These are phyloP conservation scores for Spinacia oleracea DNA, from an alignment of 179 eudicot genomes.

Conservation along the genomic window DNA sequence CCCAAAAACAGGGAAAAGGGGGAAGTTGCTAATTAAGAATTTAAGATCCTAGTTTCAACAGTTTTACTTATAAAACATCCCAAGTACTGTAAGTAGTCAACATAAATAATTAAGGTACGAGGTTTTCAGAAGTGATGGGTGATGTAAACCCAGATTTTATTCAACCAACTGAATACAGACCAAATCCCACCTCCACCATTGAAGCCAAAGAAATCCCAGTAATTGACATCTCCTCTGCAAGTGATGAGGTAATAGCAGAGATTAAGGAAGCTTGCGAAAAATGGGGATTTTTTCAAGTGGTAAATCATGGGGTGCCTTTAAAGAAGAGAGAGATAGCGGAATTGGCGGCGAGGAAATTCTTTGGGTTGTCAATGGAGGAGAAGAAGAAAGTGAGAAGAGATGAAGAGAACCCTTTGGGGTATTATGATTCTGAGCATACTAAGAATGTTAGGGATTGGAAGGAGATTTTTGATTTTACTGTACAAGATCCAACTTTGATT, in stretches of 20 bases:
- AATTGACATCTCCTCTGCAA: constrained; percentile 31
- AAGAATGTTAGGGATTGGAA: constrained; percentile 79
- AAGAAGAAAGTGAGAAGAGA: constrained; percentile 51
- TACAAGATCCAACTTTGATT: constrained; percentile 42
- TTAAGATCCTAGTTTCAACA: background rate
- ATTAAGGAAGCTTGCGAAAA: constrained; percentile 44
- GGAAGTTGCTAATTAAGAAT: background rate
- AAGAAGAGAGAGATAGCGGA: constrained; percentile 35
- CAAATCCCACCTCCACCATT: constrained; percentile 10
- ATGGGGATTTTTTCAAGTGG: constrained; percentile 69
- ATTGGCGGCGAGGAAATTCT: constrained; percentile 42
- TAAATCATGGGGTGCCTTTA: constrained; percentile 56
- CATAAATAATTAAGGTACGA: too few species aligned
- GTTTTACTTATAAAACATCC: background rate
- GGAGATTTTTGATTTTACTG: constrained; percentile 60
- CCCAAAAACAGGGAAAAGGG: background rate
- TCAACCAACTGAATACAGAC: constrained; percentile 29
- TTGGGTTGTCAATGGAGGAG: constrained; percentile 41
- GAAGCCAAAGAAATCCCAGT: constrained; percentile 39
- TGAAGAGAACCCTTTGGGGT: constrained; percentile 49
- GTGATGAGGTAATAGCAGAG: constrained; percentile 18
- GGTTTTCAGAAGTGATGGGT: constrained; percentile 11
- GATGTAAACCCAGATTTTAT: constrained; percentile 36
- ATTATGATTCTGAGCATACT: constrained; percentile 65
- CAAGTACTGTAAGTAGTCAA: background rate